Evolutionary conservation across 129 eudicot genomes (phyloP), one percentile per base, ranked within the genome.

Genomic region (sunflower (Helianthus annuus)): DNA sequence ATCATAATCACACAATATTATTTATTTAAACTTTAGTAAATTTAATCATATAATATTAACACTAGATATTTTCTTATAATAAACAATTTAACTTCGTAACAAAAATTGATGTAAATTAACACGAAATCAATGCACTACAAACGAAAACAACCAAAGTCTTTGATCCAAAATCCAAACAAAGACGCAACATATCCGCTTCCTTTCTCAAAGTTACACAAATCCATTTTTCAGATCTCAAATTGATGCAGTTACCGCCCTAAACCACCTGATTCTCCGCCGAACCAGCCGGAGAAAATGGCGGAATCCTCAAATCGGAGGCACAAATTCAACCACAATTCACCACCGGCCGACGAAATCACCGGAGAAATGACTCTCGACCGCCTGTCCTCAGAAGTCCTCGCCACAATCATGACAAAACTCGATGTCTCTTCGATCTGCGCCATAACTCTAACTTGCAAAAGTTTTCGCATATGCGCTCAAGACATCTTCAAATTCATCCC

Each of bases 351-450:
- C 5, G 69, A 76, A 8, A 54, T 14, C 69, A 59, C 52, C 62
- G 65, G 56, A 36, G 73, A 39, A 71, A 70, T 64, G 66, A 81
- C 74, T 42, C 85, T 94, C 73, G 91, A 85, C 57, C 86, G 69
- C 6, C 85, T 94, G 0, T 94, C 99, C 0, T 14, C 84, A n/a
- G 97, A 93, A 22, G 46, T 94, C 15, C 56, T 90, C 7, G 91
- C 87, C 19, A 80, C 97, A 13, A 86, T 94, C 27, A 80, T 94
- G 83, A 73, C 85, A 3, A 94, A 94, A 73, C 86, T 94, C 48
- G 99, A 94, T 72, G 81, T 94, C 34, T 76, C 94, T 1, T 95
- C 97, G 22, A 90, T 95, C 78, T 87, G 89, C 74, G 85, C 99
- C 70, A 69, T 84, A 24, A 91, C 91, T 9, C 78, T 90, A 64